Percentiles rank a stretch among this genome's conserved stretches.
phyloP scores from a whole-genome alignment of 352 stramenopile genomes.

The Globisporangium rhizosaccharum region DNA sequence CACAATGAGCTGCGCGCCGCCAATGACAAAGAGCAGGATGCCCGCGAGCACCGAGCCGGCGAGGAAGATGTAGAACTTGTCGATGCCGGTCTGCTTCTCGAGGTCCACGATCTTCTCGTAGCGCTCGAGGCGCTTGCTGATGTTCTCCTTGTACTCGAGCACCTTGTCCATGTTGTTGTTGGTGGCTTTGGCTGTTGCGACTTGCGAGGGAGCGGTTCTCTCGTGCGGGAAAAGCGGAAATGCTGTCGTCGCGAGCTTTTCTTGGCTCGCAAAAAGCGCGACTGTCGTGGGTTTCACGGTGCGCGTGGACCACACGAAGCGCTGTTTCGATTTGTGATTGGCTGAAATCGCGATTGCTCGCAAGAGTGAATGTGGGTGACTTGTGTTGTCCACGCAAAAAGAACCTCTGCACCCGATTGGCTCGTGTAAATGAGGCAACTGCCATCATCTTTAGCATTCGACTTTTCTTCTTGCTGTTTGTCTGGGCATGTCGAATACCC shows the following conservation, averaged over 20 bases:
- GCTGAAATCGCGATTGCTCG: too few species aligned
- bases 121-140: constrained; percentile 69
- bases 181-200: constrained; percentile 2
- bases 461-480: too few species aligned
- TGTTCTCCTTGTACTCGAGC: constrained; percentile 81
- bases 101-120: constrained; percentile 82
- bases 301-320: too few species aligned
- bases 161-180: constrained; percentile 66
- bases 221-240: constrained; percentile 34
- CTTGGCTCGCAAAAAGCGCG: neutral
- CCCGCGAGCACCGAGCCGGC: constrained; percentile 36
- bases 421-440: neutral
- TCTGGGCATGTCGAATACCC: too few species aligned
- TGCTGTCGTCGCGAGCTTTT: constrained; percentile 10
- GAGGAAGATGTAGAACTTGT: constrained; percentile 87
- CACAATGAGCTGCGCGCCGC: constrained; percentile 70
- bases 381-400: neutral
- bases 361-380: too few species aligned
- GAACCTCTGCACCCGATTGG: neutral
- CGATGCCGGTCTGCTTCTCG: constrained; percentile 79
- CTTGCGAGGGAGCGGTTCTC: constrained; percentile 19
- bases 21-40: constrained; percentile 74
- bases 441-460: neutral
- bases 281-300: neutral
- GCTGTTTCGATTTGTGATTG: too few species aligned